These are phyloP conservation scores for Actinomortierella wolfii DNA, from an alignment of 371 early-diverging fungal species.

Conservation along the genomic window DNA sequence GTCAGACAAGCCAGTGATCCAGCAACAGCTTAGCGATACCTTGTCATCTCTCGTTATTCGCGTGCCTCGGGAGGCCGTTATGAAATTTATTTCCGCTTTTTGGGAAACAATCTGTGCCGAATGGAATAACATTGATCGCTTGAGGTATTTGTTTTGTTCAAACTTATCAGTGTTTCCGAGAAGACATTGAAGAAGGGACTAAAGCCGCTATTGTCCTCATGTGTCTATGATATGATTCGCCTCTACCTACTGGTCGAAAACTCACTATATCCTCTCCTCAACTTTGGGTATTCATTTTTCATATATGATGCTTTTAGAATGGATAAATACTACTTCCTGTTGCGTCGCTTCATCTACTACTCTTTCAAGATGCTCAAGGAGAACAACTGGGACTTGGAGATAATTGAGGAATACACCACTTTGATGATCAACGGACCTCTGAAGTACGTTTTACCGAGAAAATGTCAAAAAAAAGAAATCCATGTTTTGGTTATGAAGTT, in stretches of 20 bases:
- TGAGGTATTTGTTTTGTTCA: slow-evolving; percentile 56
- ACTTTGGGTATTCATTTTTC: too few species aligned
- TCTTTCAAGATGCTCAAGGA: slow-evolving; percentile 72
- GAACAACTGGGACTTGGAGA: slow-evolving; percentile 65
- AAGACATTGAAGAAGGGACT: too few species aligned
- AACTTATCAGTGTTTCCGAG: not conserved
- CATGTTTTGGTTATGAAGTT: too few species aligned
- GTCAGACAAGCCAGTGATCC: slow-evolving; percentile 92
- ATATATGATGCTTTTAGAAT: slow-evolving; percentile 53
- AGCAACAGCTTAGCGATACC: slow-evolving; percentile 84
- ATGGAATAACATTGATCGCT: slow-evolving; percentile 89
- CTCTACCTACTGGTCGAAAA: not conserved
- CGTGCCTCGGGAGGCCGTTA: slow-evolving; percentile 58
- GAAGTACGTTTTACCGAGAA: slow-evolving; percentile 53
- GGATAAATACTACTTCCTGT: slow-evolving; percentile 86
- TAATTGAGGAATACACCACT: slow-evolving; percentile 61
- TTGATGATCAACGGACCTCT: slow-evolving; percentile 73
- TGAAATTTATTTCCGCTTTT: slow-evolving; percentile 76
- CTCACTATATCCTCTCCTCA: too few species aligned
- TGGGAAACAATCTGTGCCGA: slow-evolving; percentile 84
- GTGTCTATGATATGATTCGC: too few species aligned
- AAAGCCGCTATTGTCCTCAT: too few species aligned
- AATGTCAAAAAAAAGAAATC: slow-evolving; percentile 14
- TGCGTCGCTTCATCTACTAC: slow-evolving; percentile 73
- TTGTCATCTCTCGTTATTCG: slow-evolving; percentile 70